Base-by-base conservation (phyloP, 345 rosid species). In the Nephelium lappaceum region DNA sequence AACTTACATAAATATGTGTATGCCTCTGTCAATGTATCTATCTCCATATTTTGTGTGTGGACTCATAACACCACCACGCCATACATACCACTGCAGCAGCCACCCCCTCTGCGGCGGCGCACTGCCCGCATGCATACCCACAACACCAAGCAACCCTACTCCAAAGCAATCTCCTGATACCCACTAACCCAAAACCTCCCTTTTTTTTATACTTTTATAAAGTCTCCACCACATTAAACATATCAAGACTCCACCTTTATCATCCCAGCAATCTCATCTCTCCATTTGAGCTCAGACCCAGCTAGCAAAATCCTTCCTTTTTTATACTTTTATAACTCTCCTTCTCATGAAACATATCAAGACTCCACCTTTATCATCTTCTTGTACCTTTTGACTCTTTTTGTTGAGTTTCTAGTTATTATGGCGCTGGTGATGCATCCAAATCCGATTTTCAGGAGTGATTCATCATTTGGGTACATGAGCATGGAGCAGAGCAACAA, bases 31-130 rank as follows among this genome's bases (percentile, higher is more conserved):
- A 47, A 47, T 47, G 18, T 49, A 14, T 14, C 55, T 14, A 2
- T 31, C 36, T 31, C 55, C 55, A 4, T 49, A 14, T 11, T 49
- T 49, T 49, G 36, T 31, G 36, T 31, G 55, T 49, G 18, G 55
- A 4, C 4, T 49, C 55, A 49, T 12, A 5, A 3, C 55, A 49
- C 55, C 3, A 7, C 55, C n/a, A n/a, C n/a, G n/a, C n/a, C n/a
- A n/a, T 31, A 31, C 36, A 31, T 2, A 0, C 9, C 5, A 1
- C 60, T 11, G 21, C 45, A 11, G 36, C 36, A 11, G 36, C 36
- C 36, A 27, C 15, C 53, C 19, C 19, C 21, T 0, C 62, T 11
- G 75, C 78, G 82, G 74, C 82, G 80, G 81, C 82, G 74, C 73
- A 23, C 60, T 24, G 77, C 67, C 47, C 55, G 63, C 68, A n/a